These are phyloP conservation scores for Tolypocladium ophioglossoides DNA, from an alignment of 2,329 filamentous ascomycete genomes.

Conservation along the genomic window DNA sequence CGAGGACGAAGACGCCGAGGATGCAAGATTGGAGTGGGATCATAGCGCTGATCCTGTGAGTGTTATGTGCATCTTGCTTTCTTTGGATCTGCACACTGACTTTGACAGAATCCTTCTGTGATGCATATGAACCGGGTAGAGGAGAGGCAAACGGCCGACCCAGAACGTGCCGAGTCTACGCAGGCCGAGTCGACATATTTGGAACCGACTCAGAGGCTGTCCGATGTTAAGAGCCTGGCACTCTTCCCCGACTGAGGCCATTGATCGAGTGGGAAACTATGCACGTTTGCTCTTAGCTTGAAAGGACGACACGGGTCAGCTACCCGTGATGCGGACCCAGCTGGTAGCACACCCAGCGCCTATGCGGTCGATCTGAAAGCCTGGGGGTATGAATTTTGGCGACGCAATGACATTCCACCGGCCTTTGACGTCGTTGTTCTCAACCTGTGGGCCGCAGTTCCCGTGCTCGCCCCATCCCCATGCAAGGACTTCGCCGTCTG, in stretches of 20 bases:
- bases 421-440: constrained; percentile 56
- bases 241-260: constrained; percentile 27
- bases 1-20: constrained; percentile 51
- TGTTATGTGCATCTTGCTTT: constrained; percentile 4
- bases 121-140: constrained; percentile 31
- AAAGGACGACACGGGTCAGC: not conserved
- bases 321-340: constrained; percentile 50
- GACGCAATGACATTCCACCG: constrained; percentile 58
- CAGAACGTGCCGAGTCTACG: constrained; percentile 9
- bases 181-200: constrained; percentile 27
- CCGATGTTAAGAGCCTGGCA: constrained; percentile 46
- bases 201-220: constrained; percentile 64
- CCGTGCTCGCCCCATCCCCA: constrained; percentile 99
- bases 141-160: constrained; percentile 10
- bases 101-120: constrained; percentile 29
- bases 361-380: constrained; percentile 45
- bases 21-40: constrained; percentile 65
- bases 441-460: constrained; percentile 70
- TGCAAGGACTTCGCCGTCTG: constrained; percentile 55
- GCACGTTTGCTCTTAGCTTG: not conserved
- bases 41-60: constrained; percentile 53
- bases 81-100: constrained; percentile 15
- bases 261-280: not conserved
- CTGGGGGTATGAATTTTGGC: constrained; percentile 39
- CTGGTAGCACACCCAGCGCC: constrained; percentile 88